Evolutionary conservation across 2,329 filamentous ascomycete species (phyloP).

Genomic region (Teratosphaeria destructans): DNA sequence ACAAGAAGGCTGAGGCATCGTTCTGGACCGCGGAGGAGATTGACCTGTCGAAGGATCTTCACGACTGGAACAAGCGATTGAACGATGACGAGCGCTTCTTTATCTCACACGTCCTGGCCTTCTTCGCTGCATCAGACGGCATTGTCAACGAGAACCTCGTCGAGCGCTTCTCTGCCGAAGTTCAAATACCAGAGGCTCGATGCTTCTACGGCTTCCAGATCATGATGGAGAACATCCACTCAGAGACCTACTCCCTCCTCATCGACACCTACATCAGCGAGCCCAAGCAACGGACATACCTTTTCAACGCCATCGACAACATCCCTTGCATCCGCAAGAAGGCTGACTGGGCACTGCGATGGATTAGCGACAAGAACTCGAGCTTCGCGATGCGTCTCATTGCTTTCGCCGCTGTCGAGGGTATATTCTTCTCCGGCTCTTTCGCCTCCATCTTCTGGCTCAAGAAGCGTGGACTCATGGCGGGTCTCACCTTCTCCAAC

Average conservation of each 20-base stretch:
- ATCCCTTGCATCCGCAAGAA: slow-evolving; percentile 98
- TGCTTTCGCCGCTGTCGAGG: slow-evolving; percentile 94
- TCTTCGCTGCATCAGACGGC: slow-evolving; percentile 97
- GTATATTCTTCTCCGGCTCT: slow-evolving; percentile 98
- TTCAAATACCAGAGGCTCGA: slow-evolving; percentile 93
- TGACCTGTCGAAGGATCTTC: slow-evolving; percentile 94
- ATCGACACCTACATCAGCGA: slow-evolving; percentile 99
- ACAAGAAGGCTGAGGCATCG: slow-evolving; percentile 98
- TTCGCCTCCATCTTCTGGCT: slow-evolving; percentile 99
- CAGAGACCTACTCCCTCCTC: slow-evolving; percentile 96
- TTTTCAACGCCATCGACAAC: slow-evolving; percentile 98
- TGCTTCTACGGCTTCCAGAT: slow-evolving; percentile 99
- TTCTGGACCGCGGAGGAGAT: slow-evolving; percentile 99
- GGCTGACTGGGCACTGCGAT: slow-evolving; percentile 92
- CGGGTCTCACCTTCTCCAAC: slow-evolving; percentile 97
- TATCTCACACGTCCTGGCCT: slow-evolving; percentile 94
- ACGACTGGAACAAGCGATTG: slow-evolving; percentile 97
- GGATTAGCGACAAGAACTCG: slow-evolving; percentile 89
- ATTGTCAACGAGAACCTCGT: slow-evolving; percentile 99
- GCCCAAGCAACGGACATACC: slow-evolving; percentile 80
- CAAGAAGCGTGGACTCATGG: slow-evolving; percentile 99
- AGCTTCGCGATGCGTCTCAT: slow-evolving; percentile 93
- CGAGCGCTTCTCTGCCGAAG: slow-evolving; percentile 93
- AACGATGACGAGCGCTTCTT: slow-evolving; percentile 98
- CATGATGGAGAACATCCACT: slow-evolving; percentile 99